Evolutionary conservation across 2,329 filamentous ascomycete genomes (phyloP).

Genomic region (Leptographium wingfieldii): DNA sequence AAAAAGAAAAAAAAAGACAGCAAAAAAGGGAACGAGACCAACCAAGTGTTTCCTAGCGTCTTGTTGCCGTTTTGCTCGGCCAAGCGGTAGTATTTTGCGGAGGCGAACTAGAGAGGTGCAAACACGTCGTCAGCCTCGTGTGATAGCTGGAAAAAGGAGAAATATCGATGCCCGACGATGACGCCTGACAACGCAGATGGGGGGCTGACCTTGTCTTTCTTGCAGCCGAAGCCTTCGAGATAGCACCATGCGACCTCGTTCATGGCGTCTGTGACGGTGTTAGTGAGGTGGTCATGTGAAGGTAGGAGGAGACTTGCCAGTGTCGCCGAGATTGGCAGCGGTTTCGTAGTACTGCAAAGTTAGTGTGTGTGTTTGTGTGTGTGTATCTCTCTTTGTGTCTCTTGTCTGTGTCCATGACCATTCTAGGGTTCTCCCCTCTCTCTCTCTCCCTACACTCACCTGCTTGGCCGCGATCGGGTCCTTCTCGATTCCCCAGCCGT

Average conservation of each 20-base stretch:
- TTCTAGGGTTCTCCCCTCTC: no score
- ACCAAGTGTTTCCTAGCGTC: conserved; percentile 91
- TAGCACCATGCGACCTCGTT: conserved; percentile 96
- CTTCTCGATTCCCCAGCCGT: conserved; percentile 84
- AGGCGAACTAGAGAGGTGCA: conserved; percentile 43
- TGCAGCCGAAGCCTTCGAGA: conserved; percentile 89
- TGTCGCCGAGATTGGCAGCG: conserved; percentile 89
- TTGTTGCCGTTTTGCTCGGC: conserved; percentile 84
- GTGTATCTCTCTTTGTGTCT: no score
- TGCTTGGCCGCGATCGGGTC: conserved; percentile 75
- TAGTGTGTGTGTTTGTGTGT: no score
- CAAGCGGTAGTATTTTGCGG: conserved; percentile 84
- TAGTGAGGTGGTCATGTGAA: conserved; percentile 1
- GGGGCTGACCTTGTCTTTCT: conserved; percentile 85
- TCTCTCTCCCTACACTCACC: conserved; percentile 22
- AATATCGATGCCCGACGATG: background rate
- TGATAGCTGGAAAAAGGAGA: conserved; percentile 15
- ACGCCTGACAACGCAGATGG: background rate
- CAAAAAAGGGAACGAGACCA: conserved; percentile 6
- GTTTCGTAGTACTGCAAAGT: conserved; percentile 79
- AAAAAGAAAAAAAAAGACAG: background rate
- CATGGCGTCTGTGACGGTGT: conserved; percentile 61
- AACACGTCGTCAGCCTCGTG: conserved; percentile 35
- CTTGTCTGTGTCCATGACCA: no score
- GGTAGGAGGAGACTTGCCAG: conserved; percentile 34